phyloP scores from a whole-genome alignment of 192 early-diverging fungal species.

The Powellomyces hirtus region DNA sequence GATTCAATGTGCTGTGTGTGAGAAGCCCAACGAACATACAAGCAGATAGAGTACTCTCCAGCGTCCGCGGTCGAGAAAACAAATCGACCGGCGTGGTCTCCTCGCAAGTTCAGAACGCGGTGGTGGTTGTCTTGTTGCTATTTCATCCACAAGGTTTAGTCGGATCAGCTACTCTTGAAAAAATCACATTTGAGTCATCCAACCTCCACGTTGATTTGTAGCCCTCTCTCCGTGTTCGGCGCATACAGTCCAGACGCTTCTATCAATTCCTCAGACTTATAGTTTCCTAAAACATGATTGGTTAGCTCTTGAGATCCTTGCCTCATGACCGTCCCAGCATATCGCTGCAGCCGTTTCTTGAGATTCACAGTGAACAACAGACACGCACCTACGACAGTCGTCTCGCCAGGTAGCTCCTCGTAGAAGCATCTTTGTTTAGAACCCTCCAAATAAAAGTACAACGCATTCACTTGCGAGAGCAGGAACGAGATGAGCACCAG shows the following conservation, averaged over 20 bases:
- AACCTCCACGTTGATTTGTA: slow-evolving; percentile 41
- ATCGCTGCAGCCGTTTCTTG: no score
- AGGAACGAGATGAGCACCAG: not conserved
- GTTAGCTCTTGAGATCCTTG: no score
- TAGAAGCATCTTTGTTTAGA: slow-evolving; percentile 87
- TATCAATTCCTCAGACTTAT: slow-evolving; percentile 80
- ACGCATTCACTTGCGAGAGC: slow-evolving; percentile 36
- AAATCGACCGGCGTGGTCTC: slow-evolving; percentile 73
- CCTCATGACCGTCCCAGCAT: no score
- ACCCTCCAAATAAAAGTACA: slow-evolving; percentile 93
- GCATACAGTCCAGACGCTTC: slow-evolving; percentile 35
- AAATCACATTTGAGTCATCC: no score
- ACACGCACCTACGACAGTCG: slow-evolving; percentile 74
- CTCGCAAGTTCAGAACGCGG: slow-evolving; percentile 74
- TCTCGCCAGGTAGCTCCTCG: slow-evolving; percentile 90
- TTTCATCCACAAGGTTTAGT: not conserved
- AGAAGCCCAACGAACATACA: slow-evolving; percentile 54
- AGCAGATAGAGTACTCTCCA: slow-evolving; percentile 90
- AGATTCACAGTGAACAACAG: no score
- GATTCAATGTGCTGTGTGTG: not conserved
- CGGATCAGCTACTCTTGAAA: not conserved
- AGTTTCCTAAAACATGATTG: no score
- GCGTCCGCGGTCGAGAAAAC: slow-evolving; percentile 86
- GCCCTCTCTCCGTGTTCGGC: slow-evolving; percentile 10
- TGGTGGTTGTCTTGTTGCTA: slow-evolving; percentile 6